A percentile compares a stretch with the other conserved stretches of the same genome.
Conservation (phyloP, 345 rosid genomes). For the Brassica juncea region DNA sequence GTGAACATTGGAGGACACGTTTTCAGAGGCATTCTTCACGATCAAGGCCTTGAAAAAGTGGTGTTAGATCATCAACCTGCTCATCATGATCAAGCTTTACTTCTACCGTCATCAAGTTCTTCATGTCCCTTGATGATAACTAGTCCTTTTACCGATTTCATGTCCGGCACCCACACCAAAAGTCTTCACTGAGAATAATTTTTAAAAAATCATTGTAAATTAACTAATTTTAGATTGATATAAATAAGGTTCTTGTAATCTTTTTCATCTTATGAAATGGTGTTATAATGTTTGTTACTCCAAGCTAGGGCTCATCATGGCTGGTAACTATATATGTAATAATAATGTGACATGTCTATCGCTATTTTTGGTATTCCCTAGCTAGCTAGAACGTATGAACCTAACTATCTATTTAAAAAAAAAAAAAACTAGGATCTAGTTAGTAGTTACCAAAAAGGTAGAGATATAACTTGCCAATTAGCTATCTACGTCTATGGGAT, state of each 20-base stretch:
- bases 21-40: slow-evolving; percentile 65
- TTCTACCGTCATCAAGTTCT: slow-evolving; percentile 45
- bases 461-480: neutral
- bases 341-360: neutral
- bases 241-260: neutral
- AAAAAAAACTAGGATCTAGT: neutral
- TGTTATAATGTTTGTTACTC: neutral
- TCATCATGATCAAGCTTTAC: slow-evolving; percentile 33
- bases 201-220: neutral
- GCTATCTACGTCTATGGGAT: neutral
- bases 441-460: neutral
- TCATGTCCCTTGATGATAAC: slow-evolving; percentile 43
- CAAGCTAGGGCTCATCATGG: slow-evolving; percentile 8
- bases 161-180: slow-evolving; percentile 51
- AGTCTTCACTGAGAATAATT: slow-evolving; percentile 20
- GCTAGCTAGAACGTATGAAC: slow-evolving; percentile 11
- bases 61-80: slow-evolving; percentile 25
- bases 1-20: slow-evolving; percentile 60
- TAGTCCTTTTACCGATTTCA: slow-evolving; percentile 48
- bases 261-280: neutral
- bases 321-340: neutral
- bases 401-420: neutral
- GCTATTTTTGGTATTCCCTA: slow-evolving; percentile 4
- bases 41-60: slow-evolving; percentile 53
- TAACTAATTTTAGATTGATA: neutral